These are phyloP conservation scores for Suillus subalutaceus DNA, from an alignment of 768 basidiomycete genomes.

Conservation along the genomic window DNA sequence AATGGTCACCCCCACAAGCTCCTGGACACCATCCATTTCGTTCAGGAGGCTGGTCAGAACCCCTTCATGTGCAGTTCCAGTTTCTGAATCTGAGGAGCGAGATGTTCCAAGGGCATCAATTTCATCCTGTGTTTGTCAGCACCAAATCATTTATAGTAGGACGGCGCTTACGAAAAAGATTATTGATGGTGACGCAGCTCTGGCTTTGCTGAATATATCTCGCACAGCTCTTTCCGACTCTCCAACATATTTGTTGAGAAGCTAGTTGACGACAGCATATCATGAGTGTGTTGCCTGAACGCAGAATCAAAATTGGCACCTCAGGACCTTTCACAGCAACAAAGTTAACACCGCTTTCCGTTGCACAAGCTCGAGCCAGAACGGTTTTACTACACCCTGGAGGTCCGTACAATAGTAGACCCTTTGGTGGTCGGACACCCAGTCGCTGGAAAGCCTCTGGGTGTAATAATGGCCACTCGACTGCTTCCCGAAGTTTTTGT, in stretches of 20 bases:
- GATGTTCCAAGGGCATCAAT: conserved; percentile 92
- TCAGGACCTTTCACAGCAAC: conserved; percentile 98
- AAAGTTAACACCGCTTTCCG: conserved; percentile 94
- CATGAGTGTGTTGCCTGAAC: background rate
- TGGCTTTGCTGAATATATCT: conserved; percentile 94
- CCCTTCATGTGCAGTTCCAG: conserved; percentile 71
- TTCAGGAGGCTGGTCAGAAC: conserved; percentile 92
- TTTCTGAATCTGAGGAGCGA: conserved; percentile 56
- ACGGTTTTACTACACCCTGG: conserved; percentile 98
- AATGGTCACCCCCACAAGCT: conserved; percentile 91
- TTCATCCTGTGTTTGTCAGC: conserved; percentile 72
- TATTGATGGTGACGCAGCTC: conserved; percentile 92
- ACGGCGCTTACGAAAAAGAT: conserved; percentile 82
- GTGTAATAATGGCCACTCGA: conserved; percentile 94
- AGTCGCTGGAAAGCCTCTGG: conserved; percentile 85
- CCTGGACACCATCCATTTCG: conserved; percentile 99
- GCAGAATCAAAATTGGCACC: conserved; percentile 46
- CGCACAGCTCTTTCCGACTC: conserved; percentile 95
- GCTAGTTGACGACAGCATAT: conserved; percentile 45
- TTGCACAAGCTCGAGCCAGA: conserved; percentile 88
- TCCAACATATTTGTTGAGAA: conserved; percentile 95
- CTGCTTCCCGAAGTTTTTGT: conserved; percentile 83
- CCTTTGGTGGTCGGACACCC: conserved; percentile 87
- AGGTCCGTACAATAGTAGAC: conserved; percentile 91
- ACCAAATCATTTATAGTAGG: background rate